Evolutionary conservation across 495 filamentous ascomycete genomes (phyloP), one percentile per base, ranked within the genome.

Genomic region (Pseudomonodictys pantanalensis): DNA sequence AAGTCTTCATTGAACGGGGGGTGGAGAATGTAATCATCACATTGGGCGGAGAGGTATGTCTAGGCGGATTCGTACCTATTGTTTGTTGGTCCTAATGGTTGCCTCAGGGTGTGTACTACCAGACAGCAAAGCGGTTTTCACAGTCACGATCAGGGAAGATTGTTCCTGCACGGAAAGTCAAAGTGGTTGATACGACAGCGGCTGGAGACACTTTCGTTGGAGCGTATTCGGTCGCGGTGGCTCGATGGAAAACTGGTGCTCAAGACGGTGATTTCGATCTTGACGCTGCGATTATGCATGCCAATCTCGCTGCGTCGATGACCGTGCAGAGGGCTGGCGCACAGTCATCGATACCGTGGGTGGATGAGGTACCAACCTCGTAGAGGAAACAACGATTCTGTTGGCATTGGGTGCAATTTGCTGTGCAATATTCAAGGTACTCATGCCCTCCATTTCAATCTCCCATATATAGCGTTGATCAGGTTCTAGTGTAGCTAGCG

Each of bases 141-240:
- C 44, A 49, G 22, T 53, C 47, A 9, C 20, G 46, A 26, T 41
- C 67, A 1, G 68, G 57, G 25, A 48, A 54, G 9, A 70, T 75
- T 33, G 64, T 79, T 52, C 9, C 79, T 77, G 63, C 83, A 79
- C 68, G 83, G 79, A 59, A 76, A 67, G 65, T 81, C 0, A 83
- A 79, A 52, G 92, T 96, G 20, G 80, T 96, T 5, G 93, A 98
- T 75, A 97, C 92, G 5, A 98, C 93, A 3, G 92, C 86, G 0
- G 93, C 92, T 15, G 93, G 93, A 0, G 93, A 98, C 72, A 95
- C 92, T 3, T 98, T 95, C 73, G 89, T 95, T 2, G 93, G 93
- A 2, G 83, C 78, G 35, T 96, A 96, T 75, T 89, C 92, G 3
- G 82, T 92, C 18, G 79, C 80, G 47, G 78, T 86, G 23, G 70